phyloP scores from a whole-genome alignment of 2,329 filamentous ascomycete genomes.

The Xylariomycetidae sp. region DNA sequence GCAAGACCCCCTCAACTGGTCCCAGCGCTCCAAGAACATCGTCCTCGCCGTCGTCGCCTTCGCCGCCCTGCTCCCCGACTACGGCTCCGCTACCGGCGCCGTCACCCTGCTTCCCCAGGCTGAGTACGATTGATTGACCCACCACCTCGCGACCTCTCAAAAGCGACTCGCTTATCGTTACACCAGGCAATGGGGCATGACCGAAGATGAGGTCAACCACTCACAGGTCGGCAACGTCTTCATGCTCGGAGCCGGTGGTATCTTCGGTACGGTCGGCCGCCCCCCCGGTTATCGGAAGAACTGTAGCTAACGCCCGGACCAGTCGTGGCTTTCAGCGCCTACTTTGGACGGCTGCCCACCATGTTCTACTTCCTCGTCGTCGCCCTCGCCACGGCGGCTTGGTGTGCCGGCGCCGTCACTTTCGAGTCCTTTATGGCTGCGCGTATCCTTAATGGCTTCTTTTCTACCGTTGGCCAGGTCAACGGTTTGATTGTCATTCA shows the following conservation, averaged over 20 bases:
- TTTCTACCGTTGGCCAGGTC: constrained; percentile 38
- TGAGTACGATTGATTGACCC: constrained; percentile 21
- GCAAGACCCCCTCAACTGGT: constrained; percentile 50
- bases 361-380: constrained; percentile 35
- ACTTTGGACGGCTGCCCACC: constrained; percentile 38
- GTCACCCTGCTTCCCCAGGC: constrained; percentile 38
- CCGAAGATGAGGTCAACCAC: constrained; percentile 43
- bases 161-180: too few species aligned
- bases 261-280: constrained; percentile 25
- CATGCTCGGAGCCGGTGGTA: constrained; percentile 38
- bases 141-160: too few species aligned
- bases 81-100: constrained; percentile 39
- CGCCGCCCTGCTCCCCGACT: constrained; percentile 42
- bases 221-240: constrained; percentile 47
- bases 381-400: constrained; percentile 32
- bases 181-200: constrained; percentile 42
- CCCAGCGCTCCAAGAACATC: constrained; percentile 39
- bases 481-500: constrained; percentile 47
- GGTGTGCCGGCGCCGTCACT: constrained; percentile 37
- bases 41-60: constrained; percentile 42
- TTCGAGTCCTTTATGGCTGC: constrained; percentile 43
- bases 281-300: background rate
- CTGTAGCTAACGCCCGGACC: constrained; percentile 4
- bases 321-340: constrained; percentile 35
- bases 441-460: constrained; percentile 42